Evolutionary conservation across 257 asterid genomes (phyloP).

Genomic region (Cynanchum wilfordii): DNA sequence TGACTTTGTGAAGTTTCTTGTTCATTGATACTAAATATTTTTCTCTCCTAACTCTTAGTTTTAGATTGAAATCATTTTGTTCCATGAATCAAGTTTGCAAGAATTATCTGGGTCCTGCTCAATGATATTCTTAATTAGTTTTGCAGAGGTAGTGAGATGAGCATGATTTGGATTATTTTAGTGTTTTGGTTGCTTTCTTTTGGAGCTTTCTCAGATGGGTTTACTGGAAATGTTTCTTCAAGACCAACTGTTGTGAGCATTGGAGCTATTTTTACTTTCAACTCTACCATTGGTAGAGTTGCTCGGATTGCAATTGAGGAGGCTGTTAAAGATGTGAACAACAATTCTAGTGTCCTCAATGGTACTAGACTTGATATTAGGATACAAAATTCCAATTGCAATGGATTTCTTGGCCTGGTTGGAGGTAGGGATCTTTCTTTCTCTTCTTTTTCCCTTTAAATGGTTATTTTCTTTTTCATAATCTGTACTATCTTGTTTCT

Average conservation of each 20-base stretch:
- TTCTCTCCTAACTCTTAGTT: background rate
- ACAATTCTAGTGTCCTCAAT: constrained; percentile 54
- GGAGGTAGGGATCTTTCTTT: constrained; percentile 47
- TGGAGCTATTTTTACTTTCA: constrained; percentile 69
- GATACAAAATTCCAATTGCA: constrained; percentile 64
- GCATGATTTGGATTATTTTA: constrained; percentile 31
- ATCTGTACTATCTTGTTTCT: background rate
- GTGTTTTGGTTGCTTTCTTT: constrained; percentile 31
- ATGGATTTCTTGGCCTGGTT: constrained; percentile 82
- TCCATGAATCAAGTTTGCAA: constrained; percentile 11
- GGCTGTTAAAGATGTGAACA: constrained; percentile 86
- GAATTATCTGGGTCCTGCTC: constrained; percentile 3
- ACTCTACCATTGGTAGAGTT: constrained; percentile 81
- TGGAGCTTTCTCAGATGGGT: constrained; percentile 46
- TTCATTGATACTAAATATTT: background rate
- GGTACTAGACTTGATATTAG: constrained; percentile 52
- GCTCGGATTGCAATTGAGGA: constrained; percentile 88
- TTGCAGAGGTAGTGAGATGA: constrained; percentile 30
- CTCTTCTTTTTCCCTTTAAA: background rate
- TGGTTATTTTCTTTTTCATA: background rate
- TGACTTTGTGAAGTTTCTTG: too few relatives aligned
- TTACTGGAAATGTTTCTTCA: constrained; percentile 41
- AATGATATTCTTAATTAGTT: background rate
- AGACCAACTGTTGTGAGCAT: constrained; percentile 65
- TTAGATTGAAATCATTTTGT: background rate